Conservation (phyloP, 208 protist species). For the Trypanosoma cruzi region DNA sequence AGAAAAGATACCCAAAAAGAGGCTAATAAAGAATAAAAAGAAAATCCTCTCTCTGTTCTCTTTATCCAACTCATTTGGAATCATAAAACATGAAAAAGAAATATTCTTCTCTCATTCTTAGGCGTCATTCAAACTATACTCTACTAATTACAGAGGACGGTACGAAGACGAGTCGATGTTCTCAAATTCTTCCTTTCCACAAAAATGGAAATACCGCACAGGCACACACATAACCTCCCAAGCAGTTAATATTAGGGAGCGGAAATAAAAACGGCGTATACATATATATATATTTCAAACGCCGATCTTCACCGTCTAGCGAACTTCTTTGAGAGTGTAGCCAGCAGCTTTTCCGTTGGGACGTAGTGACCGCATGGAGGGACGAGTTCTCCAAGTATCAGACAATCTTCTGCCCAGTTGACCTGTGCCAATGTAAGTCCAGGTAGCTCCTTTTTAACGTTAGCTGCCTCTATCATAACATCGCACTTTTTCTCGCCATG, state of each 20-base stretch:
- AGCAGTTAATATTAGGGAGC: too few species aligned
- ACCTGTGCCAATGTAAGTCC: constrained; percentile 66
- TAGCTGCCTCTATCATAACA: constrained; percentile 65
- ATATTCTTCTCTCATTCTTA: background rate
- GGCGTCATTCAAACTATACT: too few species aligned
- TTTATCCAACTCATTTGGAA: background rate
- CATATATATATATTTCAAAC: background rate
- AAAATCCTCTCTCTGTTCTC: background rate
- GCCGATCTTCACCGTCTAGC: constrained; percentile 21
- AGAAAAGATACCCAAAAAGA: constrained; percentile 5
- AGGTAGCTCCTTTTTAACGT: constrained; percentile 41
- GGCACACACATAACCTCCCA: too few species aligned
- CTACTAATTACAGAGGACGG: too few species aligned
- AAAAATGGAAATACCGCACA: too few species aligned
- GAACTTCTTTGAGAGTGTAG: constrained; percentile 83
- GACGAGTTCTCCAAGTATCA: constrained; percentile 80
- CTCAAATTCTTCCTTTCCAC: too few species aligned
- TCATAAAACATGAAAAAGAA: background rate
- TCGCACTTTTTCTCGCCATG: constrained; percentile 80
- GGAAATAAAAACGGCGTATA: too few species aligned
- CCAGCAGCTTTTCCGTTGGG: constrained; percentile 75
- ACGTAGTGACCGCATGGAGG: constrained; percentile 76
- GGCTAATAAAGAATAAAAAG: background rate
- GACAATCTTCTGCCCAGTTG: constrained; percentile 86
- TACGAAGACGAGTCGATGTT: too few species aligned